These are phyloP conservation scores for Amanita phalloides DNA, from an alignment of 768 basidiomycete genomes.

Conservation along the genomic window DNA sequence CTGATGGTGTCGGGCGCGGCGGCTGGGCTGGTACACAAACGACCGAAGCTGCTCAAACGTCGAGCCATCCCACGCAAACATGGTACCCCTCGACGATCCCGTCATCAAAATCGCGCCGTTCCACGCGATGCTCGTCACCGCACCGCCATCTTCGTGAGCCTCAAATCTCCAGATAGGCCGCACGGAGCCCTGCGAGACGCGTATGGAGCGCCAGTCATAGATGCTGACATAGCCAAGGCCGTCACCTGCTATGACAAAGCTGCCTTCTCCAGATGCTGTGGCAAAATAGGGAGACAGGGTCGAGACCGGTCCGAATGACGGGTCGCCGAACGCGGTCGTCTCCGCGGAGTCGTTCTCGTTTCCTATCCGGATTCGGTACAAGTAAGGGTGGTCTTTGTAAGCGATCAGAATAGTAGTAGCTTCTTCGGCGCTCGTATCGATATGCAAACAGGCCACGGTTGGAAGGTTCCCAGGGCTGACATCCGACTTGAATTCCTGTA, in stretches of 20 bases:
- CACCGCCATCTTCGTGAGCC: slow-evolving; percentile 50
- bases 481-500: slow-evolving; percentile 10
- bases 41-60: slow-evolving; percentile 46
- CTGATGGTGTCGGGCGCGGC: slow-evolving; percentile 2
- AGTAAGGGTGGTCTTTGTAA: slow-evolving; percentile 35
- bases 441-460: slow-evolving; percentile 12
- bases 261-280: slow-evolving; percentile 20
- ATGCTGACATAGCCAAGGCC: slow-evolving; percentile 51
- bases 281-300: slow-evolving; percentile 39
- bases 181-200: slow-evolving; percentile 11
- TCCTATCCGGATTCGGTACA: slow-evolving; percentile 41
- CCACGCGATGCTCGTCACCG: slow-evolving; percentile 53
- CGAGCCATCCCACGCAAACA: slow-evolving; percentile 56
- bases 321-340: slow-evolving; percentile 38
- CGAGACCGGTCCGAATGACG: slow-evolving; percentile 39
- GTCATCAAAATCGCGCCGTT: slow-evolving; percentile 49
- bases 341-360: slow-evolving; percentile 17
- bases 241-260: slow-evolving; percentile 57
- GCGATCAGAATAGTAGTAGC: slow-evolving; percentile 34
- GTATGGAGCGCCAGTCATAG: slow-evolving; percentile 35
- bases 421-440: slow-evolving; percentile 16
- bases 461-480: slow-evolving; percentile 7
- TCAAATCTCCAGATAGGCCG: slow-evolving; percentile 40
- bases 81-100: slow-evolving; percentile 52
- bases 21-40: slow-evolving; percentile 36